phyloP scores from a whole-genome alignment of 1,139 yeast genomes.

The Protomyces arabidopsidicola region DNA sequence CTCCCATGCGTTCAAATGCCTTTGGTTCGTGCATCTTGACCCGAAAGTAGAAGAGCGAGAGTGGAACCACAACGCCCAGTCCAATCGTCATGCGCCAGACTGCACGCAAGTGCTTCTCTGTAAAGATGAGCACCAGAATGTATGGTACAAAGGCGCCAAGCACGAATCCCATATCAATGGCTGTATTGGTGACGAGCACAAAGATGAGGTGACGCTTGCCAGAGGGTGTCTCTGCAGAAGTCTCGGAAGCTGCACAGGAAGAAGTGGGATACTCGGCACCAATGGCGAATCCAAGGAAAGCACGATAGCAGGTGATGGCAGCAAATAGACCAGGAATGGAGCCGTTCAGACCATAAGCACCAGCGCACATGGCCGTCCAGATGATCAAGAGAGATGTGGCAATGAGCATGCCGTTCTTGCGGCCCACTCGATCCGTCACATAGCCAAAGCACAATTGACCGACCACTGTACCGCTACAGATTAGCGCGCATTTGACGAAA shows the following conservation, averaged over 20 bases:
- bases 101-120: conserved; percentile 61
- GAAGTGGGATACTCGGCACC: conserved; percentile 84
- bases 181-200: conserved; percentile 62
- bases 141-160: conserved; percentile 78
- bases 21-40: conserved; percentile 68
- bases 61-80: conserved; percentile 86
- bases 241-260: conserved; percentile 90
- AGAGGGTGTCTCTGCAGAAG: conserved; percentile 68
- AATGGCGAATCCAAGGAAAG: conserved; percentile 75
- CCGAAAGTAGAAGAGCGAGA: conserved; percentile 70
- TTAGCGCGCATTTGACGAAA: neutral
- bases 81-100: conserved; percentile 94
- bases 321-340: conserved; percentile 67
- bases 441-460: conserved; percentile 80
- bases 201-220: conserved; percentile 69
- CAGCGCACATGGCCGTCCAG: conserved; percentile 61
- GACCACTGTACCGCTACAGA: conserved; percentile 70
- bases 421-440: conserved; percentile 68
- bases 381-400: conserved; percentile 69
- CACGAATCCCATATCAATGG: conserved; percentile 87
- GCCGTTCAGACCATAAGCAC: conserved; percentile 76
- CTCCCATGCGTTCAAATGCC: conserved; percentile 62
- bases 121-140: conserved; percentile 78
- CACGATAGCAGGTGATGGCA: conserved; percentile 77
- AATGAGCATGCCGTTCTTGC: conserved; percentile 74